Evolutionary conservation across 495 filamentous ascomycete species (phyloP).

Genomic region (Rostrohypoxylon terebratum): DNA sequence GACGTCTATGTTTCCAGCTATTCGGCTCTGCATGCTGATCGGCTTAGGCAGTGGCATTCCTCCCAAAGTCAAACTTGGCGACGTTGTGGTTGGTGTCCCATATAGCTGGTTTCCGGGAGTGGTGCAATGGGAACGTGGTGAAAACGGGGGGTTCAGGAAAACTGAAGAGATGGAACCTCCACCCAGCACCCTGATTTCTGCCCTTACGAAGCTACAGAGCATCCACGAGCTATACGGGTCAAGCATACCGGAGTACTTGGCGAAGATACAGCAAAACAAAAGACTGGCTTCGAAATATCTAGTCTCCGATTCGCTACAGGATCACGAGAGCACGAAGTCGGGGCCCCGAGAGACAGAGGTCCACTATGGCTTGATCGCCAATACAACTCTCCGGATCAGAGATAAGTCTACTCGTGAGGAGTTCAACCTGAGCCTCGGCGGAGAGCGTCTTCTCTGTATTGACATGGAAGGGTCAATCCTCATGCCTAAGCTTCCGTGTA

Average conservation of each 20-base stretch:
- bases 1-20: conserved; percentile 56
- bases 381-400: neutral
- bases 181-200: neutral
- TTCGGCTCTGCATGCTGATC: conserved; percentile 61
- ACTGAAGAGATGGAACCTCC: neutral
- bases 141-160: conserved; percentile 46
- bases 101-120: conserved; percentile 41
- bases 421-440: neutral
- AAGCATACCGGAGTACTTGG: conserved; percentile 9
- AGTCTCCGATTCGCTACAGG: neutral
- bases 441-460: neutral
- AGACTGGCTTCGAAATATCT: neutral
- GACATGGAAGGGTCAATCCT: neutral
- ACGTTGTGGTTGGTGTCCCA: conserved; percentile 56
- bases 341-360: neutral
- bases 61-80: conserved; percentile 58
- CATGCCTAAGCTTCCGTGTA: neutral
- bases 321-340: neutral
- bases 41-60: conserved; percentile 61
- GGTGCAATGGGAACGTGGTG: conserved; percentile 46
- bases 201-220: conserved; percentile 2
- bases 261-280: neutral
- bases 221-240: neutral
- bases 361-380: neutral
- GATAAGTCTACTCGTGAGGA: neutral